Base-by-base conservation (phyloP, 805 yeast species). In the Lachancea sp. region DNA sequence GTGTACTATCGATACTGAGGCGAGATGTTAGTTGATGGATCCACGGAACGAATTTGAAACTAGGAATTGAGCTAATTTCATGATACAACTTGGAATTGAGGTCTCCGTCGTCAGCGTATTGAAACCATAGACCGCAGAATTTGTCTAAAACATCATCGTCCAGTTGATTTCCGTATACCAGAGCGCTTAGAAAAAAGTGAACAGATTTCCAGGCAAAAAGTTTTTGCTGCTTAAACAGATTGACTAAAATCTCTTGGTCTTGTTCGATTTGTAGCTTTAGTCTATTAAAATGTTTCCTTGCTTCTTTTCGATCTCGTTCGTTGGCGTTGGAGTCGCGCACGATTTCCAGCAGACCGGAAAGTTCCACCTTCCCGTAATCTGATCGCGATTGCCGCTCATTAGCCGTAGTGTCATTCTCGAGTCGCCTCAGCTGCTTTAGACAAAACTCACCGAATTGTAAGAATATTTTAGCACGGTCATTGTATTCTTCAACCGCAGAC, bases 81-180 rank as follows among this genome's bases (percentile, higher is more conserved):
- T 58, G 52, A 12, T 55, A 55, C 9, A 85, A 67, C 8, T 64
- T 53, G 3, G 45, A 49, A 50, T 78, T 81, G 4, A 84, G 65
- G 0, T 56, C 60, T 1, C 62, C 72, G 29, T 70, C 69, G 5
- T 60, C 58, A 2, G 79, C 71, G 52, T 78, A 73, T 49, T 82
- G 85, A 33, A 91, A 69, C 95, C 97, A 91, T 10, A 91, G 61
- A 0, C 90, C 84, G 61, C 90, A 82, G 49, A 90, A 82, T 45
- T 85, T 76, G 57, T 87, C 95, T 25, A 83, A 66, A 41, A 78
- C 82, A 47, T 75, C 77, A 40, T 75, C 79, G 43, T 72, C 75
- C 48, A 60, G 69, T 2, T 55, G 55, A 38, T 72, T 75, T 36
- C 71, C 60, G 16, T 67, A 61, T 1, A 71, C 59, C n/a, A 85